Percentiles rank a stretch among this genome's conserved stretches.
Conservation (phyloP, 805 yeast species). For the Torulaspora franciscae region DNA sequence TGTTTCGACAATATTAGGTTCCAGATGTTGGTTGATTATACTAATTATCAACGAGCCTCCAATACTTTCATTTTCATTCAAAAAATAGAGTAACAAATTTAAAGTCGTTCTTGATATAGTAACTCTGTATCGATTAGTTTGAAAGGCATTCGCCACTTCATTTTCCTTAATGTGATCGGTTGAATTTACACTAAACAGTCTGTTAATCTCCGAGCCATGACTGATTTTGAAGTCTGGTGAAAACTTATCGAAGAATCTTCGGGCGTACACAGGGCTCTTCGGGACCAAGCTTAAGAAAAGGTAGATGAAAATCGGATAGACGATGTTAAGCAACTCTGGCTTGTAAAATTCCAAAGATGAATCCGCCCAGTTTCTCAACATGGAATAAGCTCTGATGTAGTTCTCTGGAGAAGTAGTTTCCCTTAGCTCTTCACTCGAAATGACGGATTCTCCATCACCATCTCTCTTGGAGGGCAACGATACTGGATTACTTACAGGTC, state of each 20-base stretch:
- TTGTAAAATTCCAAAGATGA: conserved; percentile 85
- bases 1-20: conserved; percentile 41
- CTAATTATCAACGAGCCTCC: conserved; percentile 89
- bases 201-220: conserved; percentile 73
- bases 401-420: conserved; percentile 49
- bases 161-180: conserved; percentile 81
- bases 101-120: conserved; percentile 78
- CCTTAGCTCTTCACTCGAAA: conserved; percentile 22
- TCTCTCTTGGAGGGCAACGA: conserved; percentile 31
- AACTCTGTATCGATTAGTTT: conserved; percentile 66
- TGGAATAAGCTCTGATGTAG: conserved; percentile 73
- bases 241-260: conserved; percentile 69
- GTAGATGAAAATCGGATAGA: conserved; percentile 92
- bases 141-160: conserved; percentile 70
- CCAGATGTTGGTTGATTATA: conserved; percentile 78
- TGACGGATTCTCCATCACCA: conserved; percentile 25
- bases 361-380: conserved; percentile 84
- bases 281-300: conserved; percentile 73
- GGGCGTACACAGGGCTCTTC: conserved; percentile 59
- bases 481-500: conserved; percentile 34
- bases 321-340: conserved; percentile 75
- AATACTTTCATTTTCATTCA: conserved; percentile 85
- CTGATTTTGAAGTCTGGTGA: conserved; percentile 64
- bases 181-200: conserved; percentile 67
- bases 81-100: conserved; percentile 74